Evolutionary conservation across 2,329 filamentous ascomycete species (phyloP), one percentile per base, ranked within the genome.

Genomic region (Diaporthe caulivora): DNA sequence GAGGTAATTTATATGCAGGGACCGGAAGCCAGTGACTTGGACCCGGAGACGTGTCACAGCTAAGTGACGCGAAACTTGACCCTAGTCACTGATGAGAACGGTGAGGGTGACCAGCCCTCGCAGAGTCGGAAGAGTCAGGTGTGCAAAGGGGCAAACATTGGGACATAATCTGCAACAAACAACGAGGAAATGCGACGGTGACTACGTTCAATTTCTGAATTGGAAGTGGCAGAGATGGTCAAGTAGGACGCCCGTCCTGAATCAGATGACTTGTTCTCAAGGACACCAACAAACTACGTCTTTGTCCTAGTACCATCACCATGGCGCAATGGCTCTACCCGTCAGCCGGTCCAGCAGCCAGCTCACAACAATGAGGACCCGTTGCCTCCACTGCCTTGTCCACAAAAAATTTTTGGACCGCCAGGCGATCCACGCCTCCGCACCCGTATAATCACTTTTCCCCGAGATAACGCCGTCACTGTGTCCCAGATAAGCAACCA

Each of bases 381-480:
- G 29, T 31, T 74, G 72, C 8, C 72, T 62, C 72, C 69, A 72
- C 6, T 70, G 67, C 11, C 72, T 29, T 9, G 69, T 74, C 72
- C 72, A 72, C 8, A 74, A 44, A 13, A 72, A 72, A 29, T 72
- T 74, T 47, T 74, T 74, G 17, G 69, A 72, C 21, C 72, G 53
- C 72, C 72, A 74, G 1, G 72, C 72, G 11, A 74, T 70, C 72
- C 72, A 74, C 2, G 72, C 72, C 26, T 74, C 72, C 6, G 69
- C 69, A 15, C 72, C 72, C 1, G 72, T 74, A 42, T 74, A 74
- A 24, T 74, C 69, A 26, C 44, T 67, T 60, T 74, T 74, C 6
- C 72, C 72, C 21, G 72, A 58, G 42, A 74, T 72, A 10, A 74
- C 72, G 5, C 72, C 72, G n/a, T 74, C 72, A 21, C 60, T 72